These are phyloP conservation scores for Aspergillus ostianus DNA, from an alignment of 495 filamentous ascomycete genomes.

Conservation along the genomic window DNA sequence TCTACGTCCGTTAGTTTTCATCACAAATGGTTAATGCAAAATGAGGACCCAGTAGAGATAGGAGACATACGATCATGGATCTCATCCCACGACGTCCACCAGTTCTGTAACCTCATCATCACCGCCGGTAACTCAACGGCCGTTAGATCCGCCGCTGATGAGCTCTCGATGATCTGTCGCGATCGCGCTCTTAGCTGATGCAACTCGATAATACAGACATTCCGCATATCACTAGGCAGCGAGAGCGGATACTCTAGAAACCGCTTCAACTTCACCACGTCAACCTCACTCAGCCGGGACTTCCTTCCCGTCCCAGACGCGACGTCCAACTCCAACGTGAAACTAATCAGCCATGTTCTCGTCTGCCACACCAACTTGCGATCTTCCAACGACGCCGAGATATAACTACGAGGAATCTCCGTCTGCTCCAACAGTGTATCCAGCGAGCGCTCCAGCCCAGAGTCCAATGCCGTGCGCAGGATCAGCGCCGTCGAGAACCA, in stretches of 20 bases:
- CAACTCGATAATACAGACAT: conserved; percentile 41
- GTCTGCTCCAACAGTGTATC: conserved; percentile 39
- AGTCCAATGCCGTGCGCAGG: conserved; percentile 41
- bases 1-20: conserved; percentile 17
- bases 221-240: conserved; percentile 42
- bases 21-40: neutral
- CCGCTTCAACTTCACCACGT: conserved; percentile 36
- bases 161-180: conserved; percentile 37
- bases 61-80: conserved; percentile 37
- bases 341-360: conserved; percentile 43
- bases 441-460: conserved; percentile 42
- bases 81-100: conserved; percentile 45
- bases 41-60: neutral
- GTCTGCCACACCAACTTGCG: conserved; percentile 44
- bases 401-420: conserved; percentile 36
- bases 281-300: conserved; percentile 41
- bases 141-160: conserved; percentile 32
- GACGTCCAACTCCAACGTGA: conserved; percentile 43
- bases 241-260: conserved; percentile 45
- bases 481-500: conserved; percentile 48
- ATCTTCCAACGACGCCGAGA: conserved; percentile 41
- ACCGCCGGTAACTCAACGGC: conserved; percentile 33
- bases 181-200: conserved; percentile 40
- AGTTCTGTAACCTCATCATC: conserved; percentile 36
- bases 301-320: conserved; percentile 45